Evolutionary conservation across 805 yeast genomes (phyloP).

Genomic region (Zygosaccharomyces pseudorouxii): DNA sequence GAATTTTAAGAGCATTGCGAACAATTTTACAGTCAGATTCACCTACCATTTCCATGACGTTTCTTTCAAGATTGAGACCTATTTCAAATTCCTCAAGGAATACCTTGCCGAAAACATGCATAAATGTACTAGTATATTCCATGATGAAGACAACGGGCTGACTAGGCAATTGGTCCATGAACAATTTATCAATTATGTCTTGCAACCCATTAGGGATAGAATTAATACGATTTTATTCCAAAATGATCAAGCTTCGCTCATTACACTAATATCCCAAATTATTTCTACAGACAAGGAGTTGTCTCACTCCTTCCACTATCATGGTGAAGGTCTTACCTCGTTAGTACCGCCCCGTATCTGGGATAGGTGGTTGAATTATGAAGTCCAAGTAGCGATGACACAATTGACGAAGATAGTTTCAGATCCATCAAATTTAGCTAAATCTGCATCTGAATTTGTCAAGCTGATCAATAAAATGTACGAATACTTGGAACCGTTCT

Average conservation of each 20-base stretch:
- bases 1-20: slow-evolving; percentile 45
- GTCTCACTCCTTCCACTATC: slow-evolving; percentile 40
- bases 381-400: slow-evolving; percentile 41
- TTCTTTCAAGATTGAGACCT: slow-evolving; percentile 45
- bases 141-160: slow-evolving; percentile 31
- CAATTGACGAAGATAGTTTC: slow-evolving; percentile 44
- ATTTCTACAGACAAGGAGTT: slow-evolving; percentile 37
- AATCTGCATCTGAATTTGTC: slow-evolving; percentile 38
- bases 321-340: slow-evolving; percentile 35
- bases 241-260: slow-evolving; percentile 38
- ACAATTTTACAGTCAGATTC: slow-evolving; percentile 46
- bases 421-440: slow-evolving; percentile 15
- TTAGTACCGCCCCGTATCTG: slow-evolving; percentile 31
- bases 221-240: slow-evolving; percentile 34
- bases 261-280: slow-evolving; percentile 39
- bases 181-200: slow-evolving; percentile 36
- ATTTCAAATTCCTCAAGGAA: slow-evolving; percentile 45
- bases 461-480: slow-evolving; percentile 44
- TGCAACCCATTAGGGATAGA: slow-evolving; percentile 44
- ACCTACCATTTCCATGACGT: slow-evolving; percentile 49
- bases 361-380: slow-evolving; percentile 47
- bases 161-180: slow-evolving; percentile 36
- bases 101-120: slow-evolving; percentile 41
- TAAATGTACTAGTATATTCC: slow-evolving; percentile 40
- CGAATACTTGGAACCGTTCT: slow-evolving; percentile 38